These are phyloP conservation scores for Solanum bulbocastanum DNA, from an alignment of 257 asterid species.

Conservation along the genomic window DNA sequence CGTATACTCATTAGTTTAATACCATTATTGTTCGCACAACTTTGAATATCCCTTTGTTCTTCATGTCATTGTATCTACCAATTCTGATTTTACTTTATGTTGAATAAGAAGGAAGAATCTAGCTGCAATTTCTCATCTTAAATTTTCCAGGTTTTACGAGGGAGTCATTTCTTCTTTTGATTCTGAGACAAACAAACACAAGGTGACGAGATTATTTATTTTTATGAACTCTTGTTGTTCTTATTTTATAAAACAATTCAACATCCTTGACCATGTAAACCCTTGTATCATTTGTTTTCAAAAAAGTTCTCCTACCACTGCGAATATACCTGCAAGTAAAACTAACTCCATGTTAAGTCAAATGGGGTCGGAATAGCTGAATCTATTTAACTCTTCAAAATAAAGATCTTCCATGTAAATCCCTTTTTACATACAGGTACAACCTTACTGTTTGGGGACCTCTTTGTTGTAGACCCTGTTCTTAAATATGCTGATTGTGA, in stretches of 20 bases:
- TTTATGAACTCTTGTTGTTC: neutral
- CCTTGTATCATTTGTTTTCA: neutral
- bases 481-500: neutral
- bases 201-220: conserved; percentile 10
- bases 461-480: neutral
- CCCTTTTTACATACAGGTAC: neutral
- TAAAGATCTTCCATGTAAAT: neutral
- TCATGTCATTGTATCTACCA: neutral
- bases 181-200: conserved; percentile 35
- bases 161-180: conserved; percentile 39
- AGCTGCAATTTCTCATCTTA: conserved; percentile 2
- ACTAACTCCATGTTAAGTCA: neutral
- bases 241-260: neutral
- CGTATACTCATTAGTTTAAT: neutral
- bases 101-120: neutral
- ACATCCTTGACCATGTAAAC: neutral
- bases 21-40: neutral
- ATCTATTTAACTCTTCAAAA: neutral
- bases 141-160: conserved; percentile 35
- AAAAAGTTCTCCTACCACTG: neutral
- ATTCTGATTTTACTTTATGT: neutral
- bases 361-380: neutral
- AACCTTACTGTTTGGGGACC: neutral
- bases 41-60: neutral
- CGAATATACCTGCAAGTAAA: neutral